These are phyloP conservation scores for Delphinella strobiligena DNA, from an alignment of 2,329 filamentous ascomycete species.

Conservation along the genomic window DNA sequence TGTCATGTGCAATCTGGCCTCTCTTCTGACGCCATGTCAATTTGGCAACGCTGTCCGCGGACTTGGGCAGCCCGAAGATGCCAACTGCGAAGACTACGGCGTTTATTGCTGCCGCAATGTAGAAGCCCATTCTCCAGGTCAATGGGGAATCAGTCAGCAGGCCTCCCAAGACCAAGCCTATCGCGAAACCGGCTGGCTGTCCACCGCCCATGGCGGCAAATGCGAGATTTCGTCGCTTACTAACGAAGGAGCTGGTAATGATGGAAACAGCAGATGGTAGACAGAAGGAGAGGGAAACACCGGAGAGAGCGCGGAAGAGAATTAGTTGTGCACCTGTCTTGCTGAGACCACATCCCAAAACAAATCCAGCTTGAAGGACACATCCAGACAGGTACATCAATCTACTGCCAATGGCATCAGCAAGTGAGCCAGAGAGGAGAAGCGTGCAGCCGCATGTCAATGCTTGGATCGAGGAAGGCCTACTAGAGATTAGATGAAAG, in stretches of 20 bases:
- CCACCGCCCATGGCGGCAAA: conserved; percentile 40
- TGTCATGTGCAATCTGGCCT: conserved; percentile 27
- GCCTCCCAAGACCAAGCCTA: conserved; percentile 41
- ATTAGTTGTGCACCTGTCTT: conserved; percentile 18
- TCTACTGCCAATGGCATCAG: conserved; percentile 37
- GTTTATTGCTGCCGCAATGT: conserved; percentile 34
- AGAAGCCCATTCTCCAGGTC: conserved; percentile 42
- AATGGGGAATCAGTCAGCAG: conserved; percentile 36
- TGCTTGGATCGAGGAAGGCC: conserved; percentile 18
- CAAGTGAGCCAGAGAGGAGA: conserved; percentile 36
- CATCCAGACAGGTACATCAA: conserved; percentile 35
- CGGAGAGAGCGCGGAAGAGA: conserved; percentile 9
- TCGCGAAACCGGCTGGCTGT: conserved; percentile 39
- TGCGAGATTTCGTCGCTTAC: conserved; percentile 37
- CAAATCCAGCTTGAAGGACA: conserved; percentile 31
- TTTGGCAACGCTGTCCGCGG: conserved; percentile 14
- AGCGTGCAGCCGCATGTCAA: conserved; percentile 38
- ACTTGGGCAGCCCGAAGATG: conserved; percentile 25
- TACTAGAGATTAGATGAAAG: neutral
- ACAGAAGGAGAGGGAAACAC: conserved; percentile 10
- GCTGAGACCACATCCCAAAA: conserved; percentile 29
- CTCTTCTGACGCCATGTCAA: conserved; percentile 16
- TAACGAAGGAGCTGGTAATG: conserved; percentile 36
- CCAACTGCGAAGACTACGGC: conserved; percentile 27
- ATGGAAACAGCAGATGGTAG: conserved; percentile 38